These are phyloP conservation scores for Panus rudis DNA, from an alignment of 768 basidiomycete genomes.

Conservation along the genomic window DNA sequence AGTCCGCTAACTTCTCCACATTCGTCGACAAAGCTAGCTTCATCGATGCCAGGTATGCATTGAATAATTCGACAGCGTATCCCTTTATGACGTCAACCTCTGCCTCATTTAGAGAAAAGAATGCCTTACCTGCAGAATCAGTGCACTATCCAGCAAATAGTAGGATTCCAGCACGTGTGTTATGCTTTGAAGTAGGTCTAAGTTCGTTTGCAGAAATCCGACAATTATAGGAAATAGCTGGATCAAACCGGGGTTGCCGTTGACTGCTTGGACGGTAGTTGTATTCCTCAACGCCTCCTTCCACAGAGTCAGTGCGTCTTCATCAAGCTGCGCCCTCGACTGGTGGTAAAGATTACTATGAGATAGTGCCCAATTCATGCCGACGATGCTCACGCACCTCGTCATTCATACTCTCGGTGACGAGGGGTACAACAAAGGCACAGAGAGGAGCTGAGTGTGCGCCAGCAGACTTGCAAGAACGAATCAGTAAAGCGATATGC, in stretches of 20 bases:
- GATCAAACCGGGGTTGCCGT: constrained; percentile 44
- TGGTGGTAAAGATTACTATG: constrained; percentile 19
- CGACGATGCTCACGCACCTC: constrained; percentile 13
- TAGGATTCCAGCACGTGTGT: constrained; percentile 71
- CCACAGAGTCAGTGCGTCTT: constrained; percentile 77
- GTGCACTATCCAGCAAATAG: constrained; percentile 58
- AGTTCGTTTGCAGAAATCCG: constrained; percentile 53
- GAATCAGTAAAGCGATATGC: constrained; percentile 2
- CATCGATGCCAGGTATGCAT: constrained; percentile 46
- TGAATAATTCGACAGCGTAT: constrained; percentile 49
- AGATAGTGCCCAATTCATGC: constrained; percentile 7
- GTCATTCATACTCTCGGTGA: constrained; percentile 18
- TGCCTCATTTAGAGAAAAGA: not conserved
- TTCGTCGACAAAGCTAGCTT: constrained; percentile 43
- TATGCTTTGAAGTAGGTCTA: constrained; percentile 68
- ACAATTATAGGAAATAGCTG: constrained; percentile 62
- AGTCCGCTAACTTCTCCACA: constrained; percentile 53
- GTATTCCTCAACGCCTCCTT: constrained; percentile 61
- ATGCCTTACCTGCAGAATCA: constrained; percentile 55
- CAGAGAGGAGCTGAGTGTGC: constrained; percentile 24
- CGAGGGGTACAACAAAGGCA: constrained; percentile 16
- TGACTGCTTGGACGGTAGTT: constrained; percentile 38
- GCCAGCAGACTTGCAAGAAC: constrained; percentile 50
- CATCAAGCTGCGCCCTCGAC: constrained; percentile 66
- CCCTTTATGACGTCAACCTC: constrained; percentile 40